Base-by-base conservation (phyloP, 192 early-diverging fungal genomes). In the Gamsiella multidivaricata region DNA sequence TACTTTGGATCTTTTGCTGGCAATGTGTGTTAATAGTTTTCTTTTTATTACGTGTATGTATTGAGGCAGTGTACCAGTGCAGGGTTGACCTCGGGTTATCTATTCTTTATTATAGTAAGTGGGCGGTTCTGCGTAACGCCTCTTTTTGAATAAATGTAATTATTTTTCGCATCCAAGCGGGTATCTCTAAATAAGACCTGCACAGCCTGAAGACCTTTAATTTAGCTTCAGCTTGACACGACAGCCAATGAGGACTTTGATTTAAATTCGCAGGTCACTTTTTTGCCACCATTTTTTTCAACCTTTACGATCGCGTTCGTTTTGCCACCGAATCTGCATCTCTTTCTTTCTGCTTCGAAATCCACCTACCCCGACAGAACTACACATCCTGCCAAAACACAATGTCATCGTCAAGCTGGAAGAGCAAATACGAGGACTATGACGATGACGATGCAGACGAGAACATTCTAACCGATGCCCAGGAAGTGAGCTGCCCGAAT, bases 401-500 rank as follows among this genome's bases (percentile, higher is more conserved):
- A 61, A 20, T 53, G 18, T 56, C 50, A 18, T 80, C 69, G 20
- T 65, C 79, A 23, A 80, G 79, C 29, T 80, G 70, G 70, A 67
- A 57, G 47, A 69, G 54, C 65, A 52, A 37, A 31, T 62, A 73
- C 37, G 70, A 80, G 9, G 70, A 80, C 28, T n/a, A 49, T 17
- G 54, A 58, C 18, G 80, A 81, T 41, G 80, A 81, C 14, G 80
- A 81, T n/a, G 66, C 39, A 23, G 69, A 75, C 17, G 80, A 81
- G 26, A 58, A 55, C 42, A 63, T 81, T 47, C 18, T 81, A 25
- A 75, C 72, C 12, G 79, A 80, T 57, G 69, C 51, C n/a, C 61
- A 73, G 36, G 80, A 81, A 66, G 80, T 81, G 47, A 39, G 54
- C 28, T 25, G 3, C 12, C 3, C 28, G n/a, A 28, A 42, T 20